Evolutionary conservation across 805 yeast genomes (phyloP).

Genomic region (Diddensiella transvaalensis): DNA sequence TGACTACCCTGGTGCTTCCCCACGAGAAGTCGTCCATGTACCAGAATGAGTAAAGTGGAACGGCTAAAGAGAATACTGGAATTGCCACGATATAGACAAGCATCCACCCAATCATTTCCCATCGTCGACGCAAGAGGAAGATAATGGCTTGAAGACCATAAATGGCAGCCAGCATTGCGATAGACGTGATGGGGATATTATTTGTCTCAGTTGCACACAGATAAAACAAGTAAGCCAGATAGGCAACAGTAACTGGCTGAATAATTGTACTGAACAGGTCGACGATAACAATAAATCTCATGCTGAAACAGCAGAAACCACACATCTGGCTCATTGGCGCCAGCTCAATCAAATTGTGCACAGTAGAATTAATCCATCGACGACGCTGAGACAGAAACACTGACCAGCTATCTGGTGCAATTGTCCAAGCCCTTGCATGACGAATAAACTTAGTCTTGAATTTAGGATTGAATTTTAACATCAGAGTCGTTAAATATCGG

Average conservation of each 20-base stretch:
- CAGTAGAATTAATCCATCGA: conserved; percentile 66
- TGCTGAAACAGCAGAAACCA: conserved; percentile 62
- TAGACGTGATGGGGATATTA: conserved; percentile 54
- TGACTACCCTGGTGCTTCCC: conserved; percentile 61
- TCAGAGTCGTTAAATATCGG: conserved; percentile 52
- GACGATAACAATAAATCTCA: conserved; percentile 56
- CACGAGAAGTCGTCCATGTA: conserved; percentile 64
- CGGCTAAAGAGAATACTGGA: conserved; percentile 55
- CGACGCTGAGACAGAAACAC: conserved; percentile 62
- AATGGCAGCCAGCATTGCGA: conserved; percentile 49
- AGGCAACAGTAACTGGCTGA: conserved; percentile 56
- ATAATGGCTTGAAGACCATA: conserved; percentile 57
- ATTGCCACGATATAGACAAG: conserved; percentile 53
- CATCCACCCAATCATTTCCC: conserved; percentile 54
- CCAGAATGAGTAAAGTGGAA: conserved; percentile 60
- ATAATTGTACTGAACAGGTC: conserved; percentile 58
- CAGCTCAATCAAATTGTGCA: conserved; percentile 58
- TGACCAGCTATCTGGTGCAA: conserved; percentile 55
- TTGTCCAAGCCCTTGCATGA: conserved; percentile 56
- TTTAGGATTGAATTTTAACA: conserved; percentile 54
- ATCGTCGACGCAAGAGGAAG: conserved; percentile 44
- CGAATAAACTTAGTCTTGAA: conserved; percentile 53
- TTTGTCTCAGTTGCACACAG: conserved; percentile 43
- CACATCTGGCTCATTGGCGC: conserved; percentile 57
- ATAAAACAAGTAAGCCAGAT: conserved; percentile 48